Evolutionary conservation across 2,329 filamentous ascomycete species (phyloP).

Genomic region (Colletotrichum sp.): DNA sequence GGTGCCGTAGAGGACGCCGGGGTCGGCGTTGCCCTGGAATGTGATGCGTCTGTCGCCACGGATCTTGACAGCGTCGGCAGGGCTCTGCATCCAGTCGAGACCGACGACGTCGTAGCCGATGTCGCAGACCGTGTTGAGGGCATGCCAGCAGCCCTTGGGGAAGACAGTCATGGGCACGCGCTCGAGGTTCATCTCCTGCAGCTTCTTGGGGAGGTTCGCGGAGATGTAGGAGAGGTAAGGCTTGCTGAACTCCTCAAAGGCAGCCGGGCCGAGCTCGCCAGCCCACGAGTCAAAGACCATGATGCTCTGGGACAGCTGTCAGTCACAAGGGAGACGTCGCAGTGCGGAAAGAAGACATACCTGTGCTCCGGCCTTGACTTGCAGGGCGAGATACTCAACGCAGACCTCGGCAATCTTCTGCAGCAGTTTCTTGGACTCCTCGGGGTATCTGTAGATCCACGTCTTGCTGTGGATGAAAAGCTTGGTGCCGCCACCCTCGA

Average conservation of each 20-base stretch:
- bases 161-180: slow-evolving; percentile 97
- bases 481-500: slow-evolving; percentile 95
- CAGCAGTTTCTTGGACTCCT: slow-evolving; percentile 80
- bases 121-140: slow-evolving; percentile 84
- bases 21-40: slow-evolving; percentile 95
- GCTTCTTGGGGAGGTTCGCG: slow-evolving; percentile 74
- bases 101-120: slow-evolving; percentile 93
- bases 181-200: slow-evolving; percentile 77
- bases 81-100: slow-evolving; percentile 93
- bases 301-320: slow-evolving; percentile 56
- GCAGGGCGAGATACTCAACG: slow-evolving; percentile 90
- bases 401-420: slow-evolving; percentile 94
- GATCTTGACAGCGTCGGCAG: slow-evolving; percentile 80
- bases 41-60: slow-evolving; percentile 77
- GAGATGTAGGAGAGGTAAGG: slow-evolving; percentile 89
- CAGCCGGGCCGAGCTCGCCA: slow-evolving; percentile 83
- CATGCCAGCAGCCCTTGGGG: slow-evolving; percentile 97
- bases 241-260: slow-evolving; percentile 84
- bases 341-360: slow-evolving; percentile 42
- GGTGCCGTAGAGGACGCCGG: slow-evolving; percentile 88
- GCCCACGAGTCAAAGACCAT: slow-evolving; percentile 99
- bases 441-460: slow-evolving; percentile 91
- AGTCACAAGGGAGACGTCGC: neutral
- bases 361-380: slow-evolving; percentile 93
- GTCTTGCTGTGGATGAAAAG: slow-evolving; percentile 94